phyloP scores from a whole-genome alignment of 495 filamentous ascomycete species.

The Penicillium arizonense region DNA sequence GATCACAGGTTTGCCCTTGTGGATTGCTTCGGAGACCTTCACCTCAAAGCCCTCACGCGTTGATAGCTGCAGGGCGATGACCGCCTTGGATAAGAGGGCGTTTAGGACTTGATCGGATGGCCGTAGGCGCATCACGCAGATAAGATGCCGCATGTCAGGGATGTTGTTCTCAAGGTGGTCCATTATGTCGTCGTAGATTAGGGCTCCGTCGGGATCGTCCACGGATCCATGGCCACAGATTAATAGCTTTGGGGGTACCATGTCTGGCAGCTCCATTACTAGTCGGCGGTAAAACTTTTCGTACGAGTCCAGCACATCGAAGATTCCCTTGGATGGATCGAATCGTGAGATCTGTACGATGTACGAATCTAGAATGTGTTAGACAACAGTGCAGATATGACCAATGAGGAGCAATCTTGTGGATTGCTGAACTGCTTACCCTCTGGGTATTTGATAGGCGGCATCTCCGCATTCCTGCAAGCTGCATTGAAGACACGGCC shows the following conservation, averaged over 20 bases:
- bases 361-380: slow-evolving; percentile 55
- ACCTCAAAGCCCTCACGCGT: slow-evolving; percentile 87
- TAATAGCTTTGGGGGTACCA: slow-evolving; percentile 67
- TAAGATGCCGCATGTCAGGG: slow-evolving; percentile 50
- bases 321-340: slow-evolving; percentile 84
- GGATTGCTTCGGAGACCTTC: slow-evolving; percentile 84
- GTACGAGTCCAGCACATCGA: slow-evolving; percentile 76
- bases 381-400: background rate
- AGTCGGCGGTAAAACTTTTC: slow-evolving; percentile 67
- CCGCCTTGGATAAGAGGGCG: slow-evolving; percentile 70
- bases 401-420: background rate
- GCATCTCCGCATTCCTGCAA: slow-evolving; percentile 55
- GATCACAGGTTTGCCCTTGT: slow-evolving; percentile 82
- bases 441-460: slow-evolving; percentile 64
- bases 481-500: slow-evolving; percentile 68
- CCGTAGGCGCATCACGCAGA: slow-evolving; percentile 74
- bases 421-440: slow-evolving; percentile 32
- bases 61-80: slow-evolving; percentile 75
- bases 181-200: slow-evolving; percentile 72
- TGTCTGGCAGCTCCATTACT: slow-evolving; percentile 35
- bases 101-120: slow-evolving; percentile 83
- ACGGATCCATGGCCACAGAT: slow-evolving; percentile 80
- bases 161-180: slow-evolving; percentile 59
- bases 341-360: slow-evolving; percentile 84
- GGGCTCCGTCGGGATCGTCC: slow-evolving; percentile 77